Percentiles rank a stretch among this genome's conserved stretches.
These are phyloP conservation scores for Dunaliella sp. DNA, from an alignment of 139 green algal genomes.

Conservation along the genomic window DNA sequence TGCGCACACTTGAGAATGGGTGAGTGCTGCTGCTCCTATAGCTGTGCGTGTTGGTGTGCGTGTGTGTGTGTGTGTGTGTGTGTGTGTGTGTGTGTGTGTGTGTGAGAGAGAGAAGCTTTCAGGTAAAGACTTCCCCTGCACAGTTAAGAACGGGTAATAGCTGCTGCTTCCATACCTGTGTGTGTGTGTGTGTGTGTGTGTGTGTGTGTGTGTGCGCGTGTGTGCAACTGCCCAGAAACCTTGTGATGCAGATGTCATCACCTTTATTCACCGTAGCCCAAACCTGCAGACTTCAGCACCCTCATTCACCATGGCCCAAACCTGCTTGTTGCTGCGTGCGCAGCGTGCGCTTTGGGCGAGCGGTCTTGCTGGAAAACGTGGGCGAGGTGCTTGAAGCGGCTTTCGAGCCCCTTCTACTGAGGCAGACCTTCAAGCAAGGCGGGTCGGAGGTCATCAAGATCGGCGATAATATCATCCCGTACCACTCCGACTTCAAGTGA, in stretches of 20 bases:
- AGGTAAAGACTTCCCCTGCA: too few species aligned
- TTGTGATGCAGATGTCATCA: too few species aligned
- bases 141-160: too few species aligned
- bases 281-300: too few species aligned
- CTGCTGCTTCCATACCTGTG: too few species aligned
- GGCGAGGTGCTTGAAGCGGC: conserved; percentile 68
- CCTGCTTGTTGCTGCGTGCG: background rate
- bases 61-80: background rate
- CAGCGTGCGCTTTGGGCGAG: conserved; percentile 45
- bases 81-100: background rate
- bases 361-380: conserved; percentile 76
- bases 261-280: too few species aligned
- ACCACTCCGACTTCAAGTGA: conserved; percentile 77
- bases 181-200: too few species aligned
- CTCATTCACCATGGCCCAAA: too few species aligned
- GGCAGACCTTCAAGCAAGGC: conserved; percentile 80
- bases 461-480: conserved; percentile 81
- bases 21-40: conserved; percentile 34
- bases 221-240: too few species aligned
- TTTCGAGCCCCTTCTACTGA: conserved; percentile 76
- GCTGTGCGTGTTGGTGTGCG: conserved; percentile 6
- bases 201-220: too few species aligned
- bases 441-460: conserved; percentile 80
- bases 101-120: background rate
- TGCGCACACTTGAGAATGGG: conserved; percentile 75